Percentiles rank a stretch among this genome's conserved stretches.
These are phyloP conservation scores for Tetrahymena borealis DNA, from an alignment of 73 alveolate genomes.

Conservation along the genomic window DNA sequence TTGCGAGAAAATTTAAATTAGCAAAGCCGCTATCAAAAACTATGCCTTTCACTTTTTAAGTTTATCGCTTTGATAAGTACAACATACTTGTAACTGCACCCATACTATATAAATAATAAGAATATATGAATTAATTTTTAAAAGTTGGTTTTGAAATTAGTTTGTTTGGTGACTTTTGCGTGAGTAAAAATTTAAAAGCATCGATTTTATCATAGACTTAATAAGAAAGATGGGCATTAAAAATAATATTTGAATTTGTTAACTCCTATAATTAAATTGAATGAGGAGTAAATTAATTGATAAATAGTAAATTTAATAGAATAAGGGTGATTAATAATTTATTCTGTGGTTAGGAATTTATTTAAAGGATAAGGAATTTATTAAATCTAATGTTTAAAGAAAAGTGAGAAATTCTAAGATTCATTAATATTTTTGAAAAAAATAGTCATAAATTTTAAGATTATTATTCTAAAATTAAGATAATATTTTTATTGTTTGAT, in stretches of 20 bases:
- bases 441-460: no score
- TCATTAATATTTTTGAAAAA: background rate
- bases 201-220: no score
- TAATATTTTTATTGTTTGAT: no score
- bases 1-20: constrained; percentile 52
- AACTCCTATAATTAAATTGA: background rate
- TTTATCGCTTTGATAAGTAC: constrained; percentile 52
- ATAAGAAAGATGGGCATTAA: background rate
- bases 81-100: constrained; percentile 91
- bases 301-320: background rate
- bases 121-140: background rate
- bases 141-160: background rate
- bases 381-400: no score
- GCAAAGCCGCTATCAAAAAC: constrained; percentile 86
- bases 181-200: no score
- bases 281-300: background rate
- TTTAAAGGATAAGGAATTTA: no score
- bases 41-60: constrained; percentile 62
- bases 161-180: no score
- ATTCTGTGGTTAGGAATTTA: background rate
- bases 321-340: background rate
- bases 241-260: no score
- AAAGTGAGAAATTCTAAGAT: background rate
- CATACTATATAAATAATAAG: constrained; percentile 42
- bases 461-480: no score